Conservation (phyloP, 2,329 filamentous ascomycete genomes). For the Cordyceps cateniannulata region DNA sequence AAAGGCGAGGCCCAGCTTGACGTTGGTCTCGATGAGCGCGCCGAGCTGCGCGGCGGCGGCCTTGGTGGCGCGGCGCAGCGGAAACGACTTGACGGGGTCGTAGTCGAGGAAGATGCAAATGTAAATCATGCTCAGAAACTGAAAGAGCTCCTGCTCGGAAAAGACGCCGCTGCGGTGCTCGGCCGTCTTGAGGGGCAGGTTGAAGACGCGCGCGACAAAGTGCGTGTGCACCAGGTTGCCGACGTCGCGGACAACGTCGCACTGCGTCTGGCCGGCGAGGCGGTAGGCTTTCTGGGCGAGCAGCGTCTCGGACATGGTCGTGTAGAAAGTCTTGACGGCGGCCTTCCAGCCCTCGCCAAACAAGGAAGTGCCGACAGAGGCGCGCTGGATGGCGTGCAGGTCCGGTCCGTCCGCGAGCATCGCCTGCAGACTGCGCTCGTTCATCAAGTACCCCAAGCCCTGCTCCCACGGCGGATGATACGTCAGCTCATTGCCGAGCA, state of each 20-base stretch:
- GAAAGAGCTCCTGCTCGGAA: slow-evolving; percentile 50
- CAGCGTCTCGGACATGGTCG: slow-evolving; percentile 53
- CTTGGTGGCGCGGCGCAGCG: slow-evolving; percentile 51
- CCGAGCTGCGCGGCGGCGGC: slow-evolving; percentile 54
- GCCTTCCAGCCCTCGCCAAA: slow-evolving; percentile 56
- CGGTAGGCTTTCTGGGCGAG: slow-evolving; percentile 59
- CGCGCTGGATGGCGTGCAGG: slow-evolving; percentile 42
- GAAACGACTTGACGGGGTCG: slow-evolving; percentile 61
- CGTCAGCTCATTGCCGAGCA: slow-evolving; percentile 53
- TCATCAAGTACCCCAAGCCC: slow-evolving; percentile 57
- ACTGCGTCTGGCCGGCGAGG: slow-evolving; percentile 48
- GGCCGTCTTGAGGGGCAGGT: slow-evolving; percentile 58
- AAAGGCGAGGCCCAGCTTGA: slow-evolving; percentile 37
- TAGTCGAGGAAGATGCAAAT: slow-evolving; percentile 59
- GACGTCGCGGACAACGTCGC: slow-evolving; percentile 66
- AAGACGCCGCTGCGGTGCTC: slow-evolving; percentile 54
- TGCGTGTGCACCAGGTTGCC: slow-evolving; percentile 60
- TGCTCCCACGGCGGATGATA: slow-evolving; percentile 63
- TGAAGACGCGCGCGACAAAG: slow-evolving; percentile 57
- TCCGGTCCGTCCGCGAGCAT: slow-evolving; percentile 48
- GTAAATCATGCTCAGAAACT: slow-evolving; percentile 60
- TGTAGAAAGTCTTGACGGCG: slow-evolving; percentile 61
- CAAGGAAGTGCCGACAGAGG: slow-evolving; percentile 50
- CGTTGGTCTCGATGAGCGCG: slow-evolving; percentile 54
- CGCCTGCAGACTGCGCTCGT: slow-evolving; percentile 44